Conservation (phyloP, 768 basidiomycete species). For the Rhodotorula toruloides region DNA sequence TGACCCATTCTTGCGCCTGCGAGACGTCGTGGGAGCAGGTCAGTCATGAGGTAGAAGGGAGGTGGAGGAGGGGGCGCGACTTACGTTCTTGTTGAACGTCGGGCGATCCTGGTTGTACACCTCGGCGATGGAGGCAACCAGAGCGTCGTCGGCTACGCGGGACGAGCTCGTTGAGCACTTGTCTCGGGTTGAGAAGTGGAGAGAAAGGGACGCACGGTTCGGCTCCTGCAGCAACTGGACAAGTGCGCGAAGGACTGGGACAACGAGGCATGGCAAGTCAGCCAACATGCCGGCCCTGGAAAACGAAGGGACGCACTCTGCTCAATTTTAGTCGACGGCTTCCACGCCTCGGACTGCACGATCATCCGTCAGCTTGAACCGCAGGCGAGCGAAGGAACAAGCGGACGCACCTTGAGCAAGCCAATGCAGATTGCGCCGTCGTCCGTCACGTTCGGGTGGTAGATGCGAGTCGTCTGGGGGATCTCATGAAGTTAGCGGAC, state of each 20-base stretch:
- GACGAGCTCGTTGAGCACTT: too few species aligned
- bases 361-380: not conserved
- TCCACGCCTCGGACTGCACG: slow-evolving; percentile 38
- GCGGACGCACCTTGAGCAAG: slow-evolving; percentile 27
- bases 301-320: slow-evolving; percentile 11
- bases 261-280: not conserved
- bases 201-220: slow-evolving; percentile 21
- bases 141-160: slow-evolving; percentile 34
- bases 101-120: slow-evolving; percentile 35
- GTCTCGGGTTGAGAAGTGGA: not conserved
- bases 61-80: not conserved
- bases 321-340: slow-evolving; percentile 40
- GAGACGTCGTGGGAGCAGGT: not conserved
- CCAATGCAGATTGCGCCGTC: slow-evolving; percentile 40
- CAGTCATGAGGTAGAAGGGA: not conserved
- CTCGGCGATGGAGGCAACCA: slow-evolving; percentile 40
- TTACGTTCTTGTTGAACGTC: slow-evolving; percentile 29
- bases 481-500: not conserved
- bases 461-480: slow-evolving; percentile 36
- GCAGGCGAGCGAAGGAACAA: not conserved
- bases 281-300: too few species aligned
- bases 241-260: slow-evolving; percentile 35
- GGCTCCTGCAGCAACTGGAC: slow-evolving; percentile 39
- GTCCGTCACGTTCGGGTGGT: slow-evolving; percentile 40
- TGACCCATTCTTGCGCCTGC: slow-evolving; percentile 39